Conservation (phyloP, 768 basidiomycete species). For the Krasilnikovozyma curviuscula region DNA sequence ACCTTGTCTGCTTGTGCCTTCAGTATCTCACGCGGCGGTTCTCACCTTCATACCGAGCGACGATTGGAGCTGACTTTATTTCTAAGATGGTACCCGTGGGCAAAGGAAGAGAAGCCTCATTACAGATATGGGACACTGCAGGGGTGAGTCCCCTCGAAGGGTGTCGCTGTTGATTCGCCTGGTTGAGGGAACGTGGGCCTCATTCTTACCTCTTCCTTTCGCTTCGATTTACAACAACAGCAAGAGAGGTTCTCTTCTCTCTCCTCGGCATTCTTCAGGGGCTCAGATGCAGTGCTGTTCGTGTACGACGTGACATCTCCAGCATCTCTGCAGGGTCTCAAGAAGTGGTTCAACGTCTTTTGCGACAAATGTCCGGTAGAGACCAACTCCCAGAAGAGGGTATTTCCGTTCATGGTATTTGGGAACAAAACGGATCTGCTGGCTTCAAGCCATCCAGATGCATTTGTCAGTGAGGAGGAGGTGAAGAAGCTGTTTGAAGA, state of each 20-base stretch:
- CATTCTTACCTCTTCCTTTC: background rate
- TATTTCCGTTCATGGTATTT: constrained; percentile 45
- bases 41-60: constrained; percentile 57
- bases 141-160: constrained; percentile 26
- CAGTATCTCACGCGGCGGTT: constrained; percentile 62
- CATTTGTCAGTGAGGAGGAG: constrained; percentile 1
- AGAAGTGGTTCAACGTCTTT: constrained; percentile 66
- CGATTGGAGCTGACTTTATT: constrained; percentile 79
- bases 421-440: constrained; percentile 59
- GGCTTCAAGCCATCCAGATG: constrained; percentile 15
- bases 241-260: constrained; percentile 74
- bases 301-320: constrained; percentile 61
- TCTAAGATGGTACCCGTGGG: constrained; percentile 51
- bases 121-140: constrained; percentile 65
- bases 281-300: constrained; percentile 60
- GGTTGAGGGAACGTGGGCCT: too few species aligned
- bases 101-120: constrained; percentile 32
- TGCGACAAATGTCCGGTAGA: constrained; percentile 42
- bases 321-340: constrained; percentile 39
- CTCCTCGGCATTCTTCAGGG: constrained; percentile 64
- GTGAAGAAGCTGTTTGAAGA: constrained; percentile 39
- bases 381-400: constrained; percentile 35
- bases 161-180: background rate
- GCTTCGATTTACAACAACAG: too few species aligned
- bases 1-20: background rate